phyloP scores from a whole-genome alignment of 768 basidiomycete species.

The Amanita rubescens region DNA sequence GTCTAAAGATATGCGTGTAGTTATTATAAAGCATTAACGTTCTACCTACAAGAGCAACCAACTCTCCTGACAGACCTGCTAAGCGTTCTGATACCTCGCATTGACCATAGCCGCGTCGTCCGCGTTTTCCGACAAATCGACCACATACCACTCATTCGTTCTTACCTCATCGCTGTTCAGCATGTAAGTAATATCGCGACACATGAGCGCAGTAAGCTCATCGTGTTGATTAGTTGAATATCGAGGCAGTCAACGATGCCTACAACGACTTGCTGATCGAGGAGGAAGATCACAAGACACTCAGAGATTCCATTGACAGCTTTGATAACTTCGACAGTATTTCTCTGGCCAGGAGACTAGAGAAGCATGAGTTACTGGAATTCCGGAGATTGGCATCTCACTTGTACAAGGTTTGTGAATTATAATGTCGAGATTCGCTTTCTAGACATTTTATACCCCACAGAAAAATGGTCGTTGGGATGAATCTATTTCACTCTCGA shows the following conservation, averaged over 20 bases:
- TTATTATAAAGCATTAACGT: conserved; percentile 91
- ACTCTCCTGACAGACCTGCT: conserved; percentile 89
- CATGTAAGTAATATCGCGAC: conserved; percentile 46
- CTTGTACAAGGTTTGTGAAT: conserved; percentile 73
- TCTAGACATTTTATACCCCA: not conserved
- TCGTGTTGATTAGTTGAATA: conserved; percentile 59
- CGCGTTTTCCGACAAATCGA: conserved; percentile 93
- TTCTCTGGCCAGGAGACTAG: conserved; percentile 74
- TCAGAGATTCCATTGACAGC: conserved; percentile 96
- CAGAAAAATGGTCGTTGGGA: conserved; percentile 97
- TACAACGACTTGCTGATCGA: conserved; percentile 98
- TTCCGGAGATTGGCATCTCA: conserved; percentile 94
- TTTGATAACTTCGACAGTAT: conserved; percentile 98
- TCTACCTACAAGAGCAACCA: conserved; percentile 93
- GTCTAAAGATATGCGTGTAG: conserved; percentile 28
- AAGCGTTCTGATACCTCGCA: conserved; percentile 85
- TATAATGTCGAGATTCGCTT: not conserved
- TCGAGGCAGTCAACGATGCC: conserved; percentile 96
- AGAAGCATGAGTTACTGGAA: conserved; percentile 87
- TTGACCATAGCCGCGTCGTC: conserved; percentile 94
- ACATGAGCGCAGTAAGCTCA: not conserved
- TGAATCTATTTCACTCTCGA: conserved; percentile 90
- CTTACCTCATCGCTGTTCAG: conserved; percentile 96
- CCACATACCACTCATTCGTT: conserved; percentile 91
- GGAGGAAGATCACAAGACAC: conserved; percentile 97